Base-by-base conservation (phyloP, 75 land plant species). In the Adiantum capillusveneris region DNA sequence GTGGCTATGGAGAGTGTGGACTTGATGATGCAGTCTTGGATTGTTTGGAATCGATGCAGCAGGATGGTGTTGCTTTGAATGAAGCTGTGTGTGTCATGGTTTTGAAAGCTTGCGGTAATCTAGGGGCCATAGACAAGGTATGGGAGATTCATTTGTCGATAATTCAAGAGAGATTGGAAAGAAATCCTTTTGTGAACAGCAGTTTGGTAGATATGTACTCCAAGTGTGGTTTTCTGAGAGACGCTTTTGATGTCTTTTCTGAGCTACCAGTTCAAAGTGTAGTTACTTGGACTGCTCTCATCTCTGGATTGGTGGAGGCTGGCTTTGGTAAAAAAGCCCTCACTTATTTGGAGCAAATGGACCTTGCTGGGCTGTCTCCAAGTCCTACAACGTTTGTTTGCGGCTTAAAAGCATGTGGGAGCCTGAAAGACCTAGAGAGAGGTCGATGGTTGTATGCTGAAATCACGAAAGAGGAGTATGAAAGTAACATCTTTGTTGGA, bases 121-220 rank as follows among this genome's bases (percentile, higher is more conserved):
- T 41, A 28, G 29, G 21, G 11, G 65, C 51, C 53, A 51, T 63
- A 24, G 41, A 63, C 42, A 28, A 63, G 31, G 65, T 59, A 51
- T 13, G n/a, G 36, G 11, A 52, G 39, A 28, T 63, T 1, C 65
- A 63, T 31, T 18, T 26, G 27, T 5, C 51, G 18, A 63, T 50
- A 20, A 39, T 20, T 28, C 41, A 25, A 21, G 65, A 53, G 25
- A n/a, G 18, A 46, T 21, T 46, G 50, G 50, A 46, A 21, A 46
- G 22, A 17, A 17, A 46, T 6, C n/a, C 59, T 21, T 53, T 72
- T 27, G 44, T 56, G 0, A 66, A 60, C 65, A 85, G 81, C 25
- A 72, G 72, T n/a, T 74, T 85, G 28, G 34, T 85, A 9, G 64
- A 68, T 11, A 58, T 85, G 75, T 85, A 85, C 37, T 18, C 63